These are phyloP conservation scores for Trichophyton simii DNA, from an alignment of 2,329 filamentous ascomycete genomes.

Conservation along the genomic window DNA sequence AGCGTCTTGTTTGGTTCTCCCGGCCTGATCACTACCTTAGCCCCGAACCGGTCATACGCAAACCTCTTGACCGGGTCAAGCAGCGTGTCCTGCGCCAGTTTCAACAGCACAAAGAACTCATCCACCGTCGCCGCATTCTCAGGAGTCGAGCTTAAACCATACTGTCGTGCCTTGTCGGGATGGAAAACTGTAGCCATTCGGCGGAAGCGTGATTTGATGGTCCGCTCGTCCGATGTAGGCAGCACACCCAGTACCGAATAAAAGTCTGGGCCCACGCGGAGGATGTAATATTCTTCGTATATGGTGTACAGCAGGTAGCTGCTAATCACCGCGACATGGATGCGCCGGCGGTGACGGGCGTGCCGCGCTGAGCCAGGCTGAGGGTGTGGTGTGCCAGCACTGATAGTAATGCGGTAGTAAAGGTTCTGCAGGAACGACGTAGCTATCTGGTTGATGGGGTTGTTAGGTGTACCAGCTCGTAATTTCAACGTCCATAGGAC, in stretches of 20 bases:
- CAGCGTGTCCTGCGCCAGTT: slow-evolving; percentile 70
- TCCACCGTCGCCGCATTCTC: slow-evolving; percentile 24
- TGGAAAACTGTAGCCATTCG: slow-evolving; percentile 58
- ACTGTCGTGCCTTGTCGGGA: slow-evolving; percentile 61
- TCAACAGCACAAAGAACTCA: slow-evolving; percentile 65
- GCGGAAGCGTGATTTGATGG: slow-evolving; percentile 74
- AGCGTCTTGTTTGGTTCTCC: slow-evolving; percentile 38
- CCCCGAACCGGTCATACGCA: slow-evolving; percentile 81
- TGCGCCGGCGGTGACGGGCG: slow-evolving; percentile 61
- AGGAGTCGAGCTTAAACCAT: slow-evolving; percentile 16
- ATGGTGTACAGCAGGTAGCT: slow-evolving; percentile 83
- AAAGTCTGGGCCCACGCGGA: slow-evolving; percentile 60
- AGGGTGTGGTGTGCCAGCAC: slow-evolving; percentile 71
- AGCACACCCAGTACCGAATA: slow-evolving; percentile 66
- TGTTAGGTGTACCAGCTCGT: background rate
- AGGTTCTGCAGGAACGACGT: slow-evolving; percentile 66
- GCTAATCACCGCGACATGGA: slow-evolving; percentile 70
- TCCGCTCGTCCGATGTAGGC: slow-evolving; percentile 55
- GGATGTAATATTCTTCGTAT: slow-evolving; percentile 76
- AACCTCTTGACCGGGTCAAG: slow-evolving; percentile 65
- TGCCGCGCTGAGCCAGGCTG: slow-evolving; percentile 54
- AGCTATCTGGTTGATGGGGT: slow-evolving; percentile 46
- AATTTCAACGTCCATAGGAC: too few relatives aligned
- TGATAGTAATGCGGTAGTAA: slow-evolving; percentile 79
- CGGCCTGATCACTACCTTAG: slow-evolving; percentile 44